Percentiles rank a stretch among this genome's conserved stretches.
Conservation (phyloP, 805 yeast genomes). For the Candida endomychidarum region DNA sequence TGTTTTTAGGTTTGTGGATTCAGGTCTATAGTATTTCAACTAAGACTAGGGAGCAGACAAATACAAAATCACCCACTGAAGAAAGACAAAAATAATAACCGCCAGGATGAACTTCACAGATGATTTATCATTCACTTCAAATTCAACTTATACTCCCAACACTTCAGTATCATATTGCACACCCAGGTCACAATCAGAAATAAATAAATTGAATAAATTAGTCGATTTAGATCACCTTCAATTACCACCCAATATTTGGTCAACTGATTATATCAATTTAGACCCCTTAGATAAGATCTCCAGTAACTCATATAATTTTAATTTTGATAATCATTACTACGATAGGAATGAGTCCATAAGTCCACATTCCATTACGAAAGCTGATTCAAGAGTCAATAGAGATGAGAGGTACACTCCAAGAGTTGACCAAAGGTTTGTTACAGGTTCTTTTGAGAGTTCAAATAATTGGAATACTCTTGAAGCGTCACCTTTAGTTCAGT, state of each 20-base stretch:
- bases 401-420: too few species aligned
- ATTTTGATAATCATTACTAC: background rate
- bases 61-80: background rate
- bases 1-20: too few species aligned
- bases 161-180: conserved; percentile 17
- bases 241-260: conserved; percentile 21
- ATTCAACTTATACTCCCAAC: background rate
- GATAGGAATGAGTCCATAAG: background rate
- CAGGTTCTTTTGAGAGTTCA: too few species aligned
- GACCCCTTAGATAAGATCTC: conserved; percentile 1
- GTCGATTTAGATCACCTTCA: conserved; percentile 6
- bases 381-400: background rate
- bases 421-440: background rate
- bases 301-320: background rate
- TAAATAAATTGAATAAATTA: conserved; percentile 10
- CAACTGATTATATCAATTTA: conserved; percentile 11
- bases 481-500: too few species aligned
- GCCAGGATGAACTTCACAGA: background rate
- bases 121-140: background rate
- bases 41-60: too few species aligned
- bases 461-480: too few species aligned
- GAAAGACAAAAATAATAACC: background rate
- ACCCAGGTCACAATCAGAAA: conserved; percentile 18
- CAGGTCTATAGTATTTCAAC: too few species aligned
- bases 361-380: background rate